Base-by-base conservation (phyloP, 164 flowering plant genomes). In the Cinnamomum micranthum region DNA sequence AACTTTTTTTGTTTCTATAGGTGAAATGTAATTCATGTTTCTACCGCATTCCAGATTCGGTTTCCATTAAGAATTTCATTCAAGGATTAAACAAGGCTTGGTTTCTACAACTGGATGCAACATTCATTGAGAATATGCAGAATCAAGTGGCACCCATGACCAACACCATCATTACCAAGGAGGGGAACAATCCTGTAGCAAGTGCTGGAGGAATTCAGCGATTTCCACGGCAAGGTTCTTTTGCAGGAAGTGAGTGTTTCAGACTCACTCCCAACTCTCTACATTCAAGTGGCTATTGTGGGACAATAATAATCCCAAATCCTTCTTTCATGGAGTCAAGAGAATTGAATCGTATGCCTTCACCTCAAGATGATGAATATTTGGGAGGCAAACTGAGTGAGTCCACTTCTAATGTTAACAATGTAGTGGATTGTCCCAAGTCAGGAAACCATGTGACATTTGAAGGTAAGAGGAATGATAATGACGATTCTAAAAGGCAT, bases 41-140 rank as follows among this genome's bases (percentile, higher is more conserved):
- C 58, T 89, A 89, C 80, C 83, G 81, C 80, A 74, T 91, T 52
- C 84, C 93, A 2, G 87, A 87, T 15, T 82, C 86, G 2, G 12
- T 89, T 68, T 85, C 84, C 20, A 74, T 89, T 47, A 85, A 84
- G 79, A 33, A 77, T 81, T 86, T 75, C 73, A 89, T 85, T 79
- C 81, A 71, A 52, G 85, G 85, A 50, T 75, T 73, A 55, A 80
- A 78, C 67, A 79, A 83, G 60, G 15, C 76, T 31, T 85, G 90
- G 89, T 88, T 88, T 84, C 81, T 89, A 67, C 85, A 69, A 24
- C 78, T 78, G 5, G 80, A 80, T 71, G 88, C 76, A 25, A 60
- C 74, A 66, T 65, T 65, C 58, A 50, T 70, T 23, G 55, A 51
- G 52, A 2, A 41, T 62, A 3, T 52, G 9, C 35, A 27, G 7